Percentiles rank a stretch among this genome's conserved stretches.
phyloP scores from a whole-genome alignment of 164 flowering plant genomes.

The Sextonia rubra region DNA sequence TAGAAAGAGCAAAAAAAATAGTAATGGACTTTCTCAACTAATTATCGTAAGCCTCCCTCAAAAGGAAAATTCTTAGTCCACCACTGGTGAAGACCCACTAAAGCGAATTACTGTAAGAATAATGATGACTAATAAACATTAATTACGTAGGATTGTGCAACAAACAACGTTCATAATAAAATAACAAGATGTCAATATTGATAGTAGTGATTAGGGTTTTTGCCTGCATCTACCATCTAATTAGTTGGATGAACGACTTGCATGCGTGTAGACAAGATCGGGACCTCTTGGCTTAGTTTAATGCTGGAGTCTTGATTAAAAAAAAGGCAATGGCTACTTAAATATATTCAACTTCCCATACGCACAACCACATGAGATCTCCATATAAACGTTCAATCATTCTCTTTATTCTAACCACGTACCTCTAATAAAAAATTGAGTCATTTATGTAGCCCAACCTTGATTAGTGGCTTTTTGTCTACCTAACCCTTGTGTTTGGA shows the following conservation, averaged over 20 bases:
- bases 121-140: too few relatives aligned
- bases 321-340: neutral
- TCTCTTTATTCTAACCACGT: conserved; percentile 5
- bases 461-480: neutral
- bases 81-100: too few relatives aligned
- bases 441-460: neutral
- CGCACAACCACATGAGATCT: neutral
- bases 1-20: too few relatives aligned
- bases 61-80: too few relatives aligned
- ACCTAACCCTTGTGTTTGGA: neutral
- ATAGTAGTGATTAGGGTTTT: neutral
- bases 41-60: too few relatives aligned
- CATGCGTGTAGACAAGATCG: neutral
- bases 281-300: neutral
- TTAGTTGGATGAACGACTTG: neutral
- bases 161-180: too few relatives aligned
- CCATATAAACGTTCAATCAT: conserved; percentile 2
- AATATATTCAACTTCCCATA: conserved; percentile 1
- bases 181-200: too few relatives aligned
- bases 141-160: too few relatives aligned
- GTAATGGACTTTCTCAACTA: too few relatives aligned
- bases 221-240: too few relatives aligned
- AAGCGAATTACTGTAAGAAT: too few relatives aligned
- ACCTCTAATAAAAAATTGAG: neutral
- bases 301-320: neutral